phyloP scores from a whole-genome alignment of 2,329 filamentous ascomycete species.

The Beauveria scarabaeidicola region DNA sequence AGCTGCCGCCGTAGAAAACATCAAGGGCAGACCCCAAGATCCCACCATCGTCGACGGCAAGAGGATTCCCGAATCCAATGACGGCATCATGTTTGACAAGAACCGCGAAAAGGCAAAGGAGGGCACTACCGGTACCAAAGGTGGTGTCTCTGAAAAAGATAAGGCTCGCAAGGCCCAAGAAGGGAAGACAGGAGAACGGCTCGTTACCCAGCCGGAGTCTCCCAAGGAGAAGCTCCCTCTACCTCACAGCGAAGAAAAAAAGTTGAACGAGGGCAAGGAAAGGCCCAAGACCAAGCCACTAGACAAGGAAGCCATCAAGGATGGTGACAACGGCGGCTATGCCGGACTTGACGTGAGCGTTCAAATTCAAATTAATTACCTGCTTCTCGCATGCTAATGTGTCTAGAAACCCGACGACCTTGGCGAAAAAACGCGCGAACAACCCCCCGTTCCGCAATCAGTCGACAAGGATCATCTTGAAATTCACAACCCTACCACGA shows the following conservation, averaged over 20 bases:
- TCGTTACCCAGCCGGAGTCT: slow-evolving; percentile 67
- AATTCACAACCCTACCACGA: slow-evolving; percentile 26
- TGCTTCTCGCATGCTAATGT: neutral
- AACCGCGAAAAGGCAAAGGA: slow-evolving; percentile 66
- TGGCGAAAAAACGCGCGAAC: slow-evolving; percentile 68
- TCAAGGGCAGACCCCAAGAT: slow-evolving; percentile 44
- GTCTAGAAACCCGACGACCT: slow-evolving; percentile 71
- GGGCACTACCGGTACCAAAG: slow-evolving; percentile 81
- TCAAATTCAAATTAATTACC: neutral
- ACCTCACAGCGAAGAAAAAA: slow-evolving; percentile 72
- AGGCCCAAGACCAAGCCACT: slow-evolving; percentile 28
- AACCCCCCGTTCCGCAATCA: slow-evolving; percentile 58
- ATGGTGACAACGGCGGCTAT: slow-evolving; percentile 23
- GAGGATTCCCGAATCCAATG: slow-evolving; percentile 54
- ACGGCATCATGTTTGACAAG: slow-evolving; percentile 92
- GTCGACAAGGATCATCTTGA: slow-evolving; percentile 57
- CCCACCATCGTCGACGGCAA: slow-evolving; percentile 48
- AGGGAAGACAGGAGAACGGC: slow-evolving; percentile 54
- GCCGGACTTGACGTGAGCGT: slow-evolving; percentile 30
- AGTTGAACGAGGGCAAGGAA: slow-evolving; percentile 39
- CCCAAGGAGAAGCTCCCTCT: slow-evolving; percentile 80
- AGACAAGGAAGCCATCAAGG: slow-evolving; percentile 36
- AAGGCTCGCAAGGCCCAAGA: slow-evolving; percentile 65
- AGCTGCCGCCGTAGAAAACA: slow-evolving; percentile 22
- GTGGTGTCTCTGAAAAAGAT: slow-evolving; percentile 80